Conservation (phyloP, 306 rosid genomes). For the Sindora glabra region DNA sequence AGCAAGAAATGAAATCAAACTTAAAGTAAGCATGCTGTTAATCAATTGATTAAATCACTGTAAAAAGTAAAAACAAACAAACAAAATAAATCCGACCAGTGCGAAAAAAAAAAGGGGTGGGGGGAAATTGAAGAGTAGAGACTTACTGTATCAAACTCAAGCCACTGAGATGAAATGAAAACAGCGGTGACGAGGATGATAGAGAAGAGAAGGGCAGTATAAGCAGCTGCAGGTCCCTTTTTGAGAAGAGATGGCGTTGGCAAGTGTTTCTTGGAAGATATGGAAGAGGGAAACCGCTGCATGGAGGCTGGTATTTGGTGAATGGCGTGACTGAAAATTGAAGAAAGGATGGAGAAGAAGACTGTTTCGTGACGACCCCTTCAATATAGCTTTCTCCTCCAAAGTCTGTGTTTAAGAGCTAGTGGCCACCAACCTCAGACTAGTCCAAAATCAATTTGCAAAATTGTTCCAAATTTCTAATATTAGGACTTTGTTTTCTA, state of each 20-base stretch:
- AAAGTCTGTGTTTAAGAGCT: no score
- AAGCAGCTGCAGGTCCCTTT: neutral
- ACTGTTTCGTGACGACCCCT: no score
- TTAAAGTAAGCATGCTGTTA: neutral
- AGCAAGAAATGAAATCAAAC: neutral
- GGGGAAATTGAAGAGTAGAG: neutral
- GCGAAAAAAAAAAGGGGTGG: neutral
- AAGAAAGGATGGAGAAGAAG: no score
- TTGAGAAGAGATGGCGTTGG: constrained; percentile 9
- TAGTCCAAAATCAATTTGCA: no score
- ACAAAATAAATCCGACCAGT: neutral
- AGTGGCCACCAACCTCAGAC: no score
- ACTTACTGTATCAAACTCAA: constrained; percentile 18
- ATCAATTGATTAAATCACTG: neutral
- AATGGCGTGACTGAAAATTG: no score
- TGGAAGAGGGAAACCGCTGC: constrained; percentile 8
- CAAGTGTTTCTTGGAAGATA: constrained; percentile 4
- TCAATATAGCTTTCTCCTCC: no score
- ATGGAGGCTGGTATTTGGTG: neutral
- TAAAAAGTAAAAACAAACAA: neutral
- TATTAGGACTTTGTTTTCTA: no score
- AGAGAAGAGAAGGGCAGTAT: constrained; percentile 23
- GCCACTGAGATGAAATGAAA: constrained; percentile 10
- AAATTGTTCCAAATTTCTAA: no score
- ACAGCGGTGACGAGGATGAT: constrained; percentile 18